Base-by-base conservation (phyloP, 2,329 filamentous ascomycete species). In the Trichoderma asperellum region DNA sequence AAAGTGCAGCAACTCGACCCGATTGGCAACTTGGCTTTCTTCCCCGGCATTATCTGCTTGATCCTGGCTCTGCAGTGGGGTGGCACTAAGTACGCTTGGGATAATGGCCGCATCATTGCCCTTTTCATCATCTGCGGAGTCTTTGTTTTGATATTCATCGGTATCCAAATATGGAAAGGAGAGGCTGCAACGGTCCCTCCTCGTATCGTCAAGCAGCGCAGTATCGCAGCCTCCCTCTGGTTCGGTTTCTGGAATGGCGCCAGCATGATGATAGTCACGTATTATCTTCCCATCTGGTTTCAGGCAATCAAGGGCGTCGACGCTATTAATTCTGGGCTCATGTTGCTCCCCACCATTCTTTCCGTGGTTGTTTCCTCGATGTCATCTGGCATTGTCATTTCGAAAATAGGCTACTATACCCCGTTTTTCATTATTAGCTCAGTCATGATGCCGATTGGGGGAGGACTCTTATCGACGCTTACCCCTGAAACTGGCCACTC, bases 251-350 rank as follows among this genome's bases (percentile, higher is more conserved):
- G 35, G 35, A 56, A 53, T n/a, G 66, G 66, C 16, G 47, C 59
- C 10, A 27, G 49, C 35, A 56, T 68, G 49, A 63, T 65, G 43
- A 59, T 65, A 5, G 21, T 56, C 27, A 34, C 81, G 5, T 84
- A 84, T 74, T 85, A 81, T 72, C 75, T 86, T 5, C 83, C 84
- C 12, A 79, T 86, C 67, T 87, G 83, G 82, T 86, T 85, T 74
- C 84, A 85, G 70, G 81, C 81, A 12, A 81, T 84, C 57, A 76
- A 82, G 63, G 82, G 76, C 10, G 69, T 72, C 21, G 72, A 74
- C 2, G 76, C 77, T 21, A 70, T 78, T 1, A 52, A 76, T 2
- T 76, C 76, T 0, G 77, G 77, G n/a, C 75, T 78, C 43, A 73
- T 73, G 16, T 70, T 75, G 16, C 70, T 80, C 4, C 75, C 77